Evolutionary conservation across 331 rosid genomes (phyloP), one percentile per base, ranked within the genome.

Genomic region (Stylosanthes scabra): DNA sequence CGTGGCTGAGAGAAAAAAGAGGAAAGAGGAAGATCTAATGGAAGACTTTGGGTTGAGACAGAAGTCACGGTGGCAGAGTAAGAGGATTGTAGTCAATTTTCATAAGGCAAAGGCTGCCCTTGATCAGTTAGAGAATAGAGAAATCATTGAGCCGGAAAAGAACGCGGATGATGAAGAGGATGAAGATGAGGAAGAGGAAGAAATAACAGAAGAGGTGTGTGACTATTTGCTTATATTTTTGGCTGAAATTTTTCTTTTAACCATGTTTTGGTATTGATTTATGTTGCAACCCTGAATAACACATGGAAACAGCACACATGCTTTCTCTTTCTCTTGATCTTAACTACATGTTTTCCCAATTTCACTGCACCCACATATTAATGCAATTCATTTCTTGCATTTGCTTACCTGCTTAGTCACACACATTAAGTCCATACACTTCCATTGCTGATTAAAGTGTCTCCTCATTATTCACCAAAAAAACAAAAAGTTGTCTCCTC

Each of bases 111-210:
- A 85, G 78, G 91, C 91, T 7, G 88, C 90, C 41, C 88, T 94
- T 83, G 96, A 91, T 68, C 96, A 84, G 60, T 82, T 94, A 88
- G 99, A 91, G 83, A 87, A 94, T 71, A 88, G 85, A 81, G 96
- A 91, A 78, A 63, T 85, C 69, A 74, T 83, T 68, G 93, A 76
- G 63, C 83, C 84, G 5, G 80, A 80, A 79, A 89, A 91, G 84
- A 72, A 80, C 44, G 97, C 87, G 39, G 83, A 86, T 3, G 96
- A 87, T 46, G 90, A 67, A 51, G 96, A 80, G 79, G 86, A 9
- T 12, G 90, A 70, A 60, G 83, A 78, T 11, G 89, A 81, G 12
- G 97, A 83, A 29, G 98, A 88, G 66, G 96, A 85, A 70, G 86
- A 80, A 77, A 85, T 94, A 71, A 86, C 96, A 5, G 91, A 87